A percentile compares a stretch with the other conserved stretches of the same genome.
Conservation (phyloP, 768 basidiomycete genomes). For the Ramaria sp. region DNA sequence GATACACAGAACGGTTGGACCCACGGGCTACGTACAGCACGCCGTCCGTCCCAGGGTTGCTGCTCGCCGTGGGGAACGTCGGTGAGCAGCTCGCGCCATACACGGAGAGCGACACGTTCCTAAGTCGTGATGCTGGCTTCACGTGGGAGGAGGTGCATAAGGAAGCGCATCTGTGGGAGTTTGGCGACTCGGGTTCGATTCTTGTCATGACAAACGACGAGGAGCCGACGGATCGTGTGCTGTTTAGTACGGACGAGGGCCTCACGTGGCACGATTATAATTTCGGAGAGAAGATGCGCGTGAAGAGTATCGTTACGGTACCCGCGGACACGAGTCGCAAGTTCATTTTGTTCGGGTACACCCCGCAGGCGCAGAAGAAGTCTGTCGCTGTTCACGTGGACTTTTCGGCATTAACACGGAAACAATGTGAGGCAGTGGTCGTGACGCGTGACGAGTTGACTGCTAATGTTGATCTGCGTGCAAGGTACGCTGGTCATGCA, state of each 20-base stretch:
- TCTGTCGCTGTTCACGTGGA: conserved; percentile 79
- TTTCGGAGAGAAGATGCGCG: conserved; percentile 68
- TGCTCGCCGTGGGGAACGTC: conserved; percentile 96
- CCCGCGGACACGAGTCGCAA: conserved; percentile 83
- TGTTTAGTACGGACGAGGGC: conserved; percentile 89
- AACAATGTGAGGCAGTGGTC: conserved; percentile 49
- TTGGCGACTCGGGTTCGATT: conserved; percentile 93
- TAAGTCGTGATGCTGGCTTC: conserved; percentile 93
- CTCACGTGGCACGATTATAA: conserved; percentile 78
- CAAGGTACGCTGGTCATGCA: conserved; percentile 60
- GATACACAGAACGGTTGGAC: conserved; percentile 89
- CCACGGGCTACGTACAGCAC: conserved; percentile 89
- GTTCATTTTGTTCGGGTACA: conserved; percentile 75
- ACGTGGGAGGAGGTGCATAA: conserved; percentile 99
- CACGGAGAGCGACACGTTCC: conserved; percentile 86
- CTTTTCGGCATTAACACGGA: conserved; percentile 66
- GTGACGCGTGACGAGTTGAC: no score
- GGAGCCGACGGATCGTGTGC: conserved; percentile 76
- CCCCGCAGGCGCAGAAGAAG: conserved; percentile 31
- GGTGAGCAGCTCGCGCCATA: conserved; percentile 76
- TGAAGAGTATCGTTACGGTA: conserved; percentile 75
- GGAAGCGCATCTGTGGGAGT: conserved; percentile 96
- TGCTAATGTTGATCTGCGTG: no score
- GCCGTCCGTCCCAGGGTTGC: conserved; percentile 81
- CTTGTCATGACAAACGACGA: conserved; percentile 94